phyloP scores from a whole-genome alignment of 345 rosid genomes.

The Angophora floribunda region DNA sequence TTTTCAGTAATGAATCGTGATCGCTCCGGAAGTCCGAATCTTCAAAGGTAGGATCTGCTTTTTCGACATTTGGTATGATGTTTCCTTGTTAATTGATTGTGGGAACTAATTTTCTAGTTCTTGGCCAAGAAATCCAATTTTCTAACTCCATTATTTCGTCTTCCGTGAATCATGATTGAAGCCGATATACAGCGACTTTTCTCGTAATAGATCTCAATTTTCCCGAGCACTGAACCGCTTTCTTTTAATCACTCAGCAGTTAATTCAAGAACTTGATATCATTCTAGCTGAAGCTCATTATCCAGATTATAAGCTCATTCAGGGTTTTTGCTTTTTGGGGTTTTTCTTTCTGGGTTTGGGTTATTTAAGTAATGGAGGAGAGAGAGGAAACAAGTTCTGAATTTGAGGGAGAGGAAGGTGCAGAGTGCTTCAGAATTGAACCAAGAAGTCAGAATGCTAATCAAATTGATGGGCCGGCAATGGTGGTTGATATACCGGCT shows the following conservation, averaged over 20 bases:
- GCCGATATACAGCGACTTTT: not conserved
- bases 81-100: not conserved
- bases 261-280: not conserved
- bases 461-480: conserved; percentile 15
- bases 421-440: conserved; percentile 33
- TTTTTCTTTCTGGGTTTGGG: conserved; percentile 6
- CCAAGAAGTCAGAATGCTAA: conserved; percentile 42
- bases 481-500: not conserved
- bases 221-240: not conserved
- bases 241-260: not conserved
- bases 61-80: not conserved
- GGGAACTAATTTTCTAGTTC: not conserved
- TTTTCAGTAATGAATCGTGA: not conserved
- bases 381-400: conserved; percentile 35
- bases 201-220: not conserved
- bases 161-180: not conserved
- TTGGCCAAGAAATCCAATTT: not conserved
- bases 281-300: not conserved
- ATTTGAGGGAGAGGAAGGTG: conserved; percentile 41
- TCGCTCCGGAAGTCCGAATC: not conserved
- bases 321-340: conserved; percentile 12
- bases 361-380: conserved; percentile 43
- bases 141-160: not conserved
- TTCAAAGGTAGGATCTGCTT: not conserved
- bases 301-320: not conserved